Evolutionary conservation across 257 asterid species (phyloP).

Genomic region (Craterostigma plantagineum): DNA sequence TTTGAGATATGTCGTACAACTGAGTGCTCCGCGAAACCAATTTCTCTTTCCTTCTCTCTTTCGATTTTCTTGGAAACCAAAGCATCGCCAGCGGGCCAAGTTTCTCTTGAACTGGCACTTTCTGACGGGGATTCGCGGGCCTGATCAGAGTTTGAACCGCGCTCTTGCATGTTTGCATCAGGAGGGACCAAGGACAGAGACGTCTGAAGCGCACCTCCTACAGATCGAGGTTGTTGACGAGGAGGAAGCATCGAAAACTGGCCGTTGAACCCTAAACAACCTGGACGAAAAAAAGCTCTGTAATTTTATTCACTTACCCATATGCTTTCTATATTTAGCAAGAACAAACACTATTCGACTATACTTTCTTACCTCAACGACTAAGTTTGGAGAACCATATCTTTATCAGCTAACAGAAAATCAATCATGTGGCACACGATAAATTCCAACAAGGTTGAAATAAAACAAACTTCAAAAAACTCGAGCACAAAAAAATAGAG

Average conservation of each 20-base stretch:
- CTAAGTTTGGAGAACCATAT: not conserved
- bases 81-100: conserved; percentile 81
- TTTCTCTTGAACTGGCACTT: conserved; percentile 91
- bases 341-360: no score
- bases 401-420: not conserved
- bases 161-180: conserved; percentile 71
- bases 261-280: conserved; percentile 21
- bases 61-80: conserved; percentile 32
- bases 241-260: conserved; percentile 88
- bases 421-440: not conserved
- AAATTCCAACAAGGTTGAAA: no score
- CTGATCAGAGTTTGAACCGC: conserved; percentile 68
- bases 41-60: conserved; percentile 51
- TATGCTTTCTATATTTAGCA: no score
- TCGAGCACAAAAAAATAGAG: no score
- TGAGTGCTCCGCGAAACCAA: conserved; percentile 61
- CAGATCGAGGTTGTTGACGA: conserved; percentile 71
- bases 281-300: no score
- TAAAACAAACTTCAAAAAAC: no score
- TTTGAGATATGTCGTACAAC: conserved; percentile 44
- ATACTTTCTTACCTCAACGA: not conserved
- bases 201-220: conserved; percentile 52
- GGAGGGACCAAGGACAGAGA: conserved; percentile 60
- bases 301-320: no score
- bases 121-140: conserved; percentile 77